Evolutionary conservation across 2,329 filamentous ascomycete genomes (phyloP).

Genomic region (Trichoderma polysporum): DNA sequence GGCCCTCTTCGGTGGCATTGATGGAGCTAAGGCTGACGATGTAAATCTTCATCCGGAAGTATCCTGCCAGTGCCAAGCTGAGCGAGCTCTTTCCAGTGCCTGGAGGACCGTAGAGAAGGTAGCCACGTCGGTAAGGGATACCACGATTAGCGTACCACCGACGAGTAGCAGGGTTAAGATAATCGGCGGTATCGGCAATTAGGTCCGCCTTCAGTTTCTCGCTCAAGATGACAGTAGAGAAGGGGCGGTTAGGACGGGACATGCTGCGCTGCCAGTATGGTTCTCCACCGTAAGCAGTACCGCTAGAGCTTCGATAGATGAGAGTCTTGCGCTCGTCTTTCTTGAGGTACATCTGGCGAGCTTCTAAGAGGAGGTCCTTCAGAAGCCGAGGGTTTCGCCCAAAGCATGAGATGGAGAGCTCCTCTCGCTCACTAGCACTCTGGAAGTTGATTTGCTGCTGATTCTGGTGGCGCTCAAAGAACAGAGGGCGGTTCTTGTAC

Average conservation of each 20-base stretch:
- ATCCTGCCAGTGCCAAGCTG: slow-evolving; percentile 67
- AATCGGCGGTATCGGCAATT: slow-evolving; percentile 61
- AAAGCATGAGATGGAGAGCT: slow-evolving; percentile 60
- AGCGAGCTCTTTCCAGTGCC: slow-evolving; percentile 78
- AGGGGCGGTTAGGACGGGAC: slow-evolving; percentile 58
- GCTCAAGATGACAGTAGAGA: slow-evolving; percentile 65
- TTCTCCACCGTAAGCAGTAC: slow-evolving; percentile 39
- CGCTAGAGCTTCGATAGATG: slow-evolving; percentile 60
- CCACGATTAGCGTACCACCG: slow-evolving; percentile 84
- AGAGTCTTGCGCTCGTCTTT: slow-evolving; percentile 62
- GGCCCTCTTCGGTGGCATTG: slow-evolving; percentile 63
- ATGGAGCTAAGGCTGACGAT: slow-evolving; percentile 67
- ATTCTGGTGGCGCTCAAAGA: slow-evolving; percentile 55
- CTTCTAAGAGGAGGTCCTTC: slow-evolving; percentile 62
- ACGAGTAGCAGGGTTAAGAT: slow-evolving; percentile 60
- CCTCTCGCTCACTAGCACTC: slow-evolving; percentile 53
- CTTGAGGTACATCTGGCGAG: slow-evolving; percentile 53
- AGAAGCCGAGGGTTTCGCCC: slow-evolving; percentile 60
- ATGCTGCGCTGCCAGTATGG: slow-evolving; percentile 62
- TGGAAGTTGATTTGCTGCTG: slow-evolving; percentile 42
- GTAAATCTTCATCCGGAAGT: slow-evolving; percentile 70
- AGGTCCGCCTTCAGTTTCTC: slow-evolving; percentile 60
- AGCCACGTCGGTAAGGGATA: slow-evolving; percentile 82
- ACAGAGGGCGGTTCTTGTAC: slow-evolving; percentile 58
- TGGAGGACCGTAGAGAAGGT: slow-evolving; percentile 76